Percentiles rank a stretch among this genome's conserved stretches.
Evolutionary conservation across 2,329 filamentous ascomycete genomes (phyloP).

Genomic region (Pyrenophora teres): DNA sequence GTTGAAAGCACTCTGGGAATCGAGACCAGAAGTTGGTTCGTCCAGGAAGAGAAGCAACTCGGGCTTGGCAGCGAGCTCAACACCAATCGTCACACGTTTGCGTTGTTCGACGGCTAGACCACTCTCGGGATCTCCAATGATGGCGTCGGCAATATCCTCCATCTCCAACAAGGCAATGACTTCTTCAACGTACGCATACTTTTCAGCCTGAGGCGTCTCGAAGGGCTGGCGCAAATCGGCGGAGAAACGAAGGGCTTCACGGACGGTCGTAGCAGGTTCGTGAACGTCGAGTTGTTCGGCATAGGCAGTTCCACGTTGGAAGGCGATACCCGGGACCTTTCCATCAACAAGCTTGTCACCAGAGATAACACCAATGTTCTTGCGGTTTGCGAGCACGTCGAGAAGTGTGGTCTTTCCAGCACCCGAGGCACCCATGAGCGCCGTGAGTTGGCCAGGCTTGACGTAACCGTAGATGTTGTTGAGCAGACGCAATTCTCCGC

Average conservation of each 20-base stretch:
- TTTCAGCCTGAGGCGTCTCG: constrained; percentile 62
- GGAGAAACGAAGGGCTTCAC: constrained; percentile 69
- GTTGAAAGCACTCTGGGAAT: constrained; percentile 74
- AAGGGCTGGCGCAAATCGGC: constrained; percentile 67
- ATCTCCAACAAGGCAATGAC: constrained; percentile 68
- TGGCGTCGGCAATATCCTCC: constrained; percentile 68
- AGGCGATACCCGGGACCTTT: constrained; percentile 60
- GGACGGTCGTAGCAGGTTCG: constrained; percentile 64
- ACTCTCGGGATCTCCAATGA: constrained; percentile 64
- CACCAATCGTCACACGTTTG: constrained; percentile 64
- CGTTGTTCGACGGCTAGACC: constrained; percentile 70
- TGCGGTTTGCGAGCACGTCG: constrained; percentile 71
- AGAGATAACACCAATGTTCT: constrained; percentile 67
- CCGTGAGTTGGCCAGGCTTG: constrained; percentile 61
- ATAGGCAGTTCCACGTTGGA: constrained; percentile 68
- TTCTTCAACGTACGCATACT: constrained; percentile 69
- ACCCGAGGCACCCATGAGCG: constrained; percentile 55
- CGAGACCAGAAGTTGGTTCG: constrained; percentile 76
- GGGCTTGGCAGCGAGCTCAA: constrained; percentile 67
- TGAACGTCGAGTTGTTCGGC: constrained; percentile 70
- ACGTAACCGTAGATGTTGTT: constrained; percentile 62
- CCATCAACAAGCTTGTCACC: constrained; percentile 69
- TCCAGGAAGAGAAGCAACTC: constrained; percentile 78
- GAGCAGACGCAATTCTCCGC: constrained; percentile 58
- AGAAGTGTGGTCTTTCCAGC: constrained; percentile 86